Evolutionary conservation across 345 rosid species (phyloP), one percentile per base, ranked within the genome.

Genomic region (Eucalyptus globulus): DNA sequence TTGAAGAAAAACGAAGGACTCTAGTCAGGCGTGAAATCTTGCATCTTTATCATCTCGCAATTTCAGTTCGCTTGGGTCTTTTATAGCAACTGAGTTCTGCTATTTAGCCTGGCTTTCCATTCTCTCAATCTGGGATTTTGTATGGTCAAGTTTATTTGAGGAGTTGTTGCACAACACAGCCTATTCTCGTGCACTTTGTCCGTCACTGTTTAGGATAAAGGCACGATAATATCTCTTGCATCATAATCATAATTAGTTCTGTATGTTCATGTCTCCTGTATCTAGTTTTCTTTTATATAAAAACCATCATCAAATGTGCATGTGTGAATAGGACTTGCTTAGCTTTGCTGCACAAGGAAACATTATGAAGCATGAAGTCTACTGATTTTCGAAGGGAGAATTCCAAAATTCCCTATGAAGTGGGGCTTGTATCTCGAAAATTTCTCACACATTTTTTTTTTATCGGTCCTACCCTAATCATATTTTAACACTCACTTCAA

Each of bases 371-470:
- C 80, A 67, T 5, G 80, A 67, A n/a, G 40, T 31, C 10, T n/a
- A 65, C 40, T 65, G 37, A 4, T 65, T 65, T 65, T n/a, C 76
- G 17, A 65, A n/a, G 40, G 76, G 37, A n/a, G 40, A n/a, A 65
- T 29, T 65, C 72, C 72, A 14, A 65, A 65, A 29, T 12, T 65
- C 72, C 72, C 37, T 65, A 15, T 29, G 9, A 62, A 62, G 19
- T 29, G 34, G 17, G 5, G 34, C 17, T 17, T 2, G 0, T 14
- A 13, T 29, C 17, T 62, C 17, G 9, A 27, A 0, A 29, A 26
- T 60, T 60, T 27, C 31, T 27, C 67, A 60, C 2, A n/a, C n/a
- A n/a, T n/a, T n/a, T n/a, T n/a, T n/a, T n/a, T n/a, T n/a, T n/a
- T n/a, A n/a, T n/a, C n/a, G n/a, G n/a, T n/a, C n/a, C n/a, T n/a